Percentiles rank a stretch among this genome's conserved stretches.
Evolutionary conservation across 306 rosid genomes (phyloP).

Genomic region (Mimosa bimucronata): DNA sequence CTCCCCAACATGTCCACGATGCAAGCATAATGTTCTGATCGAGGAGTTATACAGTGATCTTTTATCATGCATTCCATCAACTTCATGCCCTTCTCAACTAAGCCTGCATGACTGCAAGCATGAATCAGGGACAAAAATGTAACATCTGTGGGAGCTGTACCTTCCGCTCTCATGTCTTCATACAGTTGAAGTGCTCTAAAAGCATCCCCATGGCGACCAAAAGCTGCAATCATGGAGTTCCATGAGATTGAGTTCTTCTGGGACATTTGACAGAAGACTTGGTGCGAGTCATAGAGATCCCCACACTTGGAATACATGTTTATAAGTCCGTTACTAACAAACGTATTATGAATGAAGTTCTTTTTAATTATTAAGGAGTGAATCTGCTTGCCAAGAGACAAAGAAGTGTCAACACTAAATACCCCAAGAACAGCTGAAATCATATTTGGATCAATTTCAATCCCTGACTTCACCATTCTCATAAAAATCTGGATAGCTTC

Average conservation of each 20-base stretch:
- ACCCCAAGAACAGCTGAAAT: slow-evolving; percentile 88
- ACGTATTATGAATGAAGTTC: slow-evolving; percentile 63
- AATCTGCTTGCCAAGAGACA: slow-evolving; percentile 74
- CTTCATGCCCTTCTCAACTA: slow-evolving; percentile 78
- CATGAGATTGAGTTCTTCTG: slow-evolving; percentile 71
- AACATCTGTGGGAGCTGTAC: slow-evolving; percentile 61
- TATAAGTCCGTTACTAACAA: slow-evolving; percentile 80
- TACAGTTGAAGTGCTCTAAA: slow-evolving; percentile 63
- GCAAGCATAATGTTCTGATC: slow-evolving; percentile 78
- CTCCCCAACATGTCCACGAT: slow-evolving; percentile 93
- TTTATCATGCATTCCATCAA: slow-evolving; percentile 69
- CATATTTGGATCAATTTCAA: slow-evolving; percentile 66
- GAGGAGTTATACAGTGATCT: slow-evolving; percentile 67
- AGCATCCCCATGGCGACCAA: slow-evolving; percentile 86
- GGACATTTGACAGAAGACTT: slow-evolving; percentile 58
- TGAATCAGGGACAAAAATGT: slow-evolving; percentile 88
- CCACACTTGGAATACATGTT: slow-evolving; percentile 95
- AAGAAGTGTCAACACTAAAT: slow-evolving; percentile 73
- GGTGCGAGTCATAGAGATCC: slow-evolving; percentile 62
- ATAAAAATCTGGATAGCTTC: slow-evolving; percentile 79
- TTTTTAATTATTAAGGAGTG: slow-evolving; percentile 67
- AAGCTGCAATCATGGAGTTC: slow-evolving; percentile 90
- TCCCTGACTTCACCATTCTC: slow-evolving; percentile 68
- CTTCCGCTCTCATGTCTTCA: slow-evolving; percentile 64
- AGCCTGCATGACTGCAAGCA: slow-evolving; percentile 89